Evolutionary conservation across 768 basidiomycete species (phyloP).

Genomic region (Boletus rufocinnamomeus): DNA sequence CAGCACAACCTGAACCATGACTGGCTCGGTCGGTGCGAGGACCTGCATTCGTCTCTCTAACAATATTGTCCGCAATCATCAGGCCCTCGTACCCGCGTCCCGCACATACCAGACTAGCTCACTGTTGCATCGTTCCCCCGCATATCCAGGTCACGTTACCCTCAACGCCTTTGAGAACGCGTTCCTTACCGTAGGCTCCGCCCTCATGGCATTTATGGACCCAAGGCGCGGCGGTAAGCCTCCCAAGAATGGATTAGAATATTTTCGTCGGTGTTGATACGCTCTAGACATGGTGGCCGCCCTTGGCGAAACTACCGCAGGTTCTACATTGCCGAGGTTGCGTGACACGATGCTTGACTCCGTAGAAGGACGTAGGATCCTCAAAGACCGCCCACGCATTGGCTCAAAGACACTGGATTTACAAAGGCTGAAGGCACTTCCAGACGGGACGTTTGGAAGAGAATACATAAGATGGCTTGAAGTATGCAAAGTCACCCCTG

Average conservation of each 20-base stretch:
- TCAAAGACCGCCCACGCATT: slow-evolving; percentile 82
- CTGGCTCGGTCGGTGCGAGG: neutral
- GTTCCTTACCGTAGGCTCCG: slow-evolving; percentile 84
- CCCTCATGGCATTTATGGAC: slow-evolving; percentile 76
- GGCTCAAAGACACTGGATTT: slow-evolving; percentile 78
- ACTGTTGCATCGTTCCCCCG: slow-evolving; percentile 36
- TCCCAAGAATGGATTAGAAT: neutral
- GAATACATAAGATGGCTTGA: slow-evolving; percentile 91
- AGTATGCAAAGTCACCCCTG: slow-evolving; percentile 85
- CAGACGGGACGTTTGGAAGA: slow-evolving; percentile 81
- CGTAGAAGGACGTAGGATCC: slow-evolving; percentile 79
- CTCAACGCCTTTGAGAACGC: slow-evolving; percentile 81
- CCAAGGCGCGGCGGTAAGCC: slow-evolving; percentile 81
- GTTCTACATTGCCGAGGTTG: slow-evolving; percentile 70
- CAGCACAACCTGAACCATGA: neutral
- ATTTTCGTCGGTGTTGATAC: neutral
- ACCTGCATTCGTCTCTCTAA: neutral
- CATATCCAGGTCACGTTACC: slow-evolving; percentile 81
- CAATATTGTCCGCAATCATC: neutral
- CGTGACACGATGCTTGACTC: slow-evolving; percentile 77
- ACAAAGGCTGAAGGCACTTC: slow-evolving; percentile 59
- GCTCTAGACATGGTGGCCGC: slow-evolving; percentile 92
- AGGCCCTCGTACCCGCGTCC: neutral
- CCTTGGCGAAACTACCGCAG: slow-evolving; percentile 90
- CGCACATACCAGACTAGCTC: slow-evolving; percentile 20